phyloP scores from a whole-genome alignment of 192 early-diverging fungal genomes.

The Backusella parvicylindrica region DNA sequence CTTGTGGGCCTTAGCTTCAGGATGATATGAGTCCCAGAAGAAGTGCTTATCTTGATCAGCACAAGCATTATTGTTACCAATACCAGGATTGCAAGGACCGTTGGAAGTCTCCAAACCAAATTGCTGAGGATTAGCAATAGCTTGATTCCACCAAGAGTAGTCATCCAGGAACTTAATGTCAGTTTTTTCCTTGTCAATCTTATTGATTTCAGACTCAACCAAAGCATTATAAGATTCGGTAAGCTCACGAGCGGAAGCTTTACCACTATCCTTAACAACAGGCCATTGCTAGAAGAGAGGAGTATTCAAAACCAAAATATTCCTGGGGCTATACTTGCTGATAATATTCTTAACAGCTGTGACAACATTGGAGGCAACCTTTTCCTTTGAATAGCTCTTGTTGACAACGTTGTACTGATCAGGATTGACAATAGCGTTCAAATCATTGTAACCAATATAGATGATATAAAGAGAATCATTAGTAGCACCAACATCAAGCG shows the following conservation, averaged over 20 bases:
- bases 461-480: not conserved
- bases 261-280: not conserved
- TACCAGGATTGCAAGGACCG: not conserved
- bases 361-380: not conserved
- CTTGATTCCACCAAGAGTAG: not conserved
- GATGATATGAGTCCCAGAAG: conserved; percentile 16
- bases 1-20: conserved; percentile 14
- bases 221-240: not conserved
- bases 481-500: not conserved
- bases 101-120: not conserved
- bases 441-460: not conserved
- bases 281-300: not conserved
- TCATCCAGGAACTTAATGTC: not conserved
- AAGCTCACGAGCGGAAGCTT: not conserved
- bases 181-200: not conserved
- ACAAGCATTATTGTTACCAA: not conserved
- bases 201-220: not conserved
- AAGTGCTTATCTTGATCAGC: not conserved
- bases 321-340: not conserved
- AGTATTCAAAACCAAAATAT: not conserved
- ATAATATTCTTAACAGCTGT: not conserved
- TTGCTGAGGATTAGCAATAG: not conserved
- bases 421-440: not conserved
- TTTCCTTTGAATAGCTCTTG: not conserved
- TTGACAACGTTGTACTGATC: not conserved